Conservation (phyloP, 139 green algal genomes). For the Penium margaritaceum region DNA sequence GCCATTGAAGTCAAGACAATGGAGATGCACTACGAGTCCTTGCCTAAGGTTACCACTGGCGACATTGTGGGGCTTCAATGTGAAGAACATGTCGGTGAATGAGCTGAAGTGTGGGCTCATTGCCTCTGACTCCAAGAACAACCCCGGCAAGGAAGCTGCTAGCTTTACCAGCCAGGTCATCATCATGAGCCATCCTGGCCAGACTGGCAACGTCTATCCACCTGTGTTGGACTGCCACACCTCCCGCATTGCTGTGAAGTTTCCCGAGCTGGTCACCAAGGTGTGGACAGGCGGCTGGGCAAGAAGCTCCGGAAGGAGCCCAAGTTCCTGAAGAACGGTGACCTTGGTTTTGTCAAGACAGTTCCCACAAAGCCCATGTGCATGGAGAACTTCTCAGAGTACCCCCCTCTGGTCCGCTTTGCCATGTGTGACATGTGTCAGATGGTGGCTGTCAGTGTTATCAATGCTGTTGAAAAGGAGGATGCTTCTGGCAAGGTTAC, state of each 20-base stretch:
- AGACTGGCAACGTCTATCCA: conserved; percentile 59
- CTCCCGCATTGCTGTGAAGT: conserved; percentile 64
- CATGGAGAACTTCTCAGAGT: conserved; percentile 62
- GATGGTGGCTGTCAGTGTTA: conserved; percentile 64
- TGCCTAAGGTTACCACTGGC: conserved; percentile 71
- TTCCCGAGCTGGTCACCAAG: conserved; percentile 59
- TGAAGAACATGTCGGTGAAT: conserved; percentile 71
- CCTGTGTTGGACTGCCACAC: conserved; percentile 68
- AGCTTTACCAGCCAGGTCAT: conserved; percentile 64
- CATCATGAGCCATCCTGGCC: conserved; percentile 63
- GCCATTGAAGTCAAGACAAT: conserved; percentile 94
- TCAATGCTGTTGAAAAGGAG: conserved; percentile 62
- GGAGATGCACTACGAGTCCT: conserved; percentile 99
- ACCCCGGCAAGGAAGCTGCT: conserved; percentile 57
- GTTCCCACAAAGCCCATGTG: conserved; percentile 66
- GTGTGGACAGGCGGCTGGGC: conserved; percentile 61
- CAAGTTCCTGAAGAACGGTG: conserved; percentile 65
- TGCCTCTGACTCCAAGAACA: conserved; percentile 63
- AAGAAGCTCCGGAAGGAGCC: conserved; percentile 65
- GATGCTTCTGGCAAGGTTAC: conserved; percentile 54
- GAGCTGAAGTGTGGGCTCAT: conserved; percentile 43
- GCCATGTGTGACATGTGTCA: conserved; percentile 64
- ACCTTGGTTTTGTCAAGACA: conserved; percentile 64
- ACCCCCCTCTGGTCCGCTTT: conserved; percentile 63
- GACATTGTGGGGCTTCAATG: conserved; percentile 99